Evolutionary conservation across 371 early-diverging fungal genomes (phyloP).

Genomic region (Lichtheimia hyalospora): DNA sequence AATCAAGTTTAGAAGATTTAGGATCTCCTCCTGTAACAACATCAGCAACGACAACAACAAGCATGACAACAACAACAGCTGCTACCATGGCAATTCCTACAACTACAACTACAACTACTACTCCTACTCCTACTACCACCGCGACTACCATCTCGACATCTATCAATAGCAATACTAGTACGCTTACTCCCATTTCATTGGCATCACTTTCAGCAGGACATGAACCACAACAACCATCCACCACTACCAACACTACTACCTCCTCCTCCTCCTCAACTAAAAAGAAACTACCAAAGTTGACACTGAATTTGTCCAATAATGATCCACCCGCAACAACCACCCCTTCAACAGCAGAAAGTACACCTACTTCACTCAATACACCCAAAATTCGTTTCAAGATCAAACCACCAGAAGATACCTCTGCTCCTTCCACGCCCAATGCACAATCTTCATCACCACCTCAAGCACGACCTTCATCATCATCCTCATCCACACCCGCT

Average conservation of each 20-base stretch:
- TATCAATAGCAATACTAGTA: neutral
- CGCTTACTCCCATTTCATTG: slow-evolving; percentile 23
- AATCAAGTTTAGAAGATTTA: slow-evolving; percentile 5
- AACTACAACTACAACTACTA: slow-evolving; percentile 2
- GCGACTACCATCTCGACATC: neutral
- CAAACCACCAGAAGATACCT: slow-evolving; percentile 29
- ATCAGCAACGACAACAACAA: slow-evolving; percentile 2
- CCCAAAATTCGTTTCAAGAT: slow-evolving; percentile 49
- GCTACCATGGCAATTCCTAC: slow-evolving; percentile 1
- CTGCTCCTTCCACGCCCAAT: neutral
- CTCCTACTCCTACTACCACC: slow-evolving; percentile 5
- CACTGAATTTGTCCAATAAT: slow-evolving; percentile 26
- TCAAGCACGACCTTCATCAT: neutral
- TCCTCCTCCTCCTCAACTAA: slow-evolving; percentile 14
- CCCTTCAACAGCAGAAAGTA: slow-evolving; percentile 12
- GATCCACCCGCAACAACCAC: neutral
- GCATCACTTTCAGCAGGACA: slow-evolving; percentile 25
- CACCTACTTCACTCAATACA: slow-evolving; percentile 24
- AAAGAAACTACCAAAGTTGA: slow-evolving; percentile 35
- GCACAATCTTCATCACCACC: neutral
- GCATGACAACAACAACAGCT: neutral
- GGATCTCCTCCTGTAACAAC: slow-evolving; percentile 10
- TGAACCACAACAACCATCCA: neutral
- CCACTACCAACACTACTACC: neutral
- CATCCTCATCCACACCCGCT: no score